These are phyloP conservation scores for Ustilaginoidea virens DNA, from an alignment of 2,329 filamentous ascomycete genomes.

Conservation along the genomic window DNA sequence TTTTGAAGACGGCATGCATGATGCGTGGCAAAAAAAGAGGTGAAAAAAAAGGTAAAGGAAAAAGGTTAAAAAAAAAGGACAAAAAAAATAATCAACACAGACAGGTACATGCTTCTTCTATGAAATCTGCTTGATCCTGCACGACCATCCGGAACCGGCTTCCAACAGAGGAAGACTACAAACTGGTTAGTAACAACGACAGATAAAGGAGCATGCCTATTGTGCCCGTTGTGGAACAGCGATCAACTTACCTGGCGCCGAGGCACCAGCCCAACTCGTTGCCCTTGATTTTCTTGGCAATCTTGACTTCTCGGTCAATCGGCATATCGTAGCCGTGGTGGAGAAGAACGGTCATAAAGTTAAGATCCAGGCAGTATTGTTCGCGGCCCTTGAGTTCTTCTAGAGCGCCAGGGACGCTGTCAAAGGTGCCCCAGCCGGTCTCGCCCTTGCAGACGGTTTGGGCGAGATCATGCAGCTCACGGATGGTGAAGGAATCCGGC, in stretches of 20 bases:
- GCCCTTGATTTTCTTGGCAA: conserved; percentile 95
- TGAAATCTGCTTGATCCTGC: conserved; percentile 64
- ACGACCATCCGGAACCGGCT: conserved; percentile 76
- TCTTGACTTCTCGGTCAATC: conserved; percentile 87
- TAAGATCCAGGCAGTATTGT: conserved; percentile 88
- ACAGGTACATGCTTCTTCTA: conserved; percentile 21
- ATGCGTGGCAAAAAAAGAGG: background rate
- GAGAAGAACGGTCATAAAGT: conserved; percentile 85
- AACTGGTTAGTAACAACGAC: conserved; percentile 9
- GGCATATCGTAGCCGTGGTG: conserved; percentile 98
- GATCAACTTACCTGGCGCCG: conserved; percentile 63
- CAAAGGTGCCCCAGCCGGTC: conserved; percentile 65
- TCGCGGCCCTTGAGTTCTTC: conserved; percentile 68
- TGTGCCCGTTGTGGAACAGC: too few relatives aligned
- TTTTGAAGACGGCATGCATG: background rate
- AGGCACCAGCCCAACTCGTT: conserved; percentile 98
- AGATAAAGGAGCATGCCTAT: too few relatives aligned
- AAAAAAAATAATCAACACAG: background rate
- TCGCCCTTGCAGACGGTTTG: conserved; percentile 72
- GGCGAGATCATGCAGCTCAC: conserved; percentile 76
- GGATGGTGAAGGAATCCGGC: conserved; percentile 91
- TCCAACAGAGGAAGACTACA: conserved; percentile 67
- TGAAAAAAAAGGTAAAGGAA: background rate
- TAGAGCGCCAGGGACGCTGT: conserved; percentile 58
- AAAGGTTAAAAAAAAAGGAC: background rate